Base-by-base conservation (phyloP, 441 rosid species). In the Theobroma grandiflorum region DNA sequence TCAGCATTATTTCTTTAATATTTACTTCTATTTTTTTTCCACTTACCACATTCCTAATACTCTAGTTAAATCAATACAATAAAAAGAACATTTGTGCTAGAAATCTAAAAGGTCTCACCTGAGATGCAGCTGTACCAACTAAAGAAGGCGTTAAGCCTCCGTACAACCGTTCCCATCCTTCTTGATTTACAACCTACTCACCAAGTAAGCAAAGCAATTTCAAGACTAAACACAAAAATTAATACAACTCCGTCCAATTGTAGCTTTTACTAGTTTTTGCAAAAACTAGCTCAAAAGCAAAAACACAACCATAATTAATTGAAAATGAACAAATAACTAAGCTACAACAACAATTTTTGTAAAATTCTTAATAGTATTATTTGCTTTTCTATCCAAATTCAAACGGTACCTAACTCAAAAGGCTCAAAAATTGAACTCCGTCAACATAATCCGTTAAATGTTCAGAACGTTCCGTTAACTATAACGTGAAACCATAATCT, bases 71-170 rank as follows among this genome's bases (percentile, higher is more conserved):
- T 8, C 53, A 45, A 71, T 31, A 70, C 62, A 22, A 58, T 9
- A 58, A 58, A 4, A 72, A 72, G 43, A 33, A 37, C 63, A 12
- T n/a, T 72, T 22, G 4, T 55, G 35, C 64, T 72, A 55, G n/a
- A 55, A 72, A 55, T 73, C 50, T 14, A 73, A 65, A 65, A 33
- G 31, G 8, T 15, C 50, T 81, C 73, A 92, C 99, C 96, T 96
- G 99, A 87, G 98, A 95, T 1, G 98, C 94, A 2, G 96, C 98
- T 37, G 97, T 95, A 42, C 99, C 98, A 2, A 87, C 93, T 1
- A 94, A 86, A 72, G 99, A 96, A 0, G 98, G 98, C 14, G 84
- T 72, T 70, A 96, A 85, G 64, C 98, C 99, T 69, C 99, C 98
- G 38, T 94, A 96, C 81, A 96, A 88, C 64, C 97, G 88, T 42